Conservation (phyloP, 2,329 filamentous ascomycete species). For the Bipolaris cookei region DNA sequence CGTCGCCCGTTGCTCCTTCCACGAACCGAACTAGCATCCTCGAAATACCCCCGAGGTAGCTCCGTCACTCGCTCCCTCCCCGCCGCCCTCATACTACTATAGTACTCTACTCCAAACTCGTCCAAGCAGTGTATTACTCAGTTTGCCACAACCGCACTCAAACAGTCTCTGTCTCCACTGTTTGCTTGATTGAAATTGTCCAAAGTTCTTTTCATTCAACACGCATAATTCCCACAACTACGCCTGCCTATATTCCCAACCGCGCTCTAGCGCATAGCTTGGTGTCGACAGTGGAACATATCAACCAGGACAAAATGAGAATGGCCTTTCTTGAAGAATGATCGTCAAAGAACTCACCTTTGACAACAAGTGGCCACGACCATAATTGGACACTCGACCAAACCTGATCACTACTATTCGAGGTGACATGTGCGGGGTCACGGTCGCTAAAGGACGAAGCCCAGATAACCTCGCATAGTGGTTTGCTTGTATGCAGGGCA, state of each 20-base stretch:
- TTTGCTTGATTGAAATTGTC: neutral
- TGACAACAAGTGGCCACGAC: too few species aligned
- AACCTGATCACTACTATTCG: too few species aligned
- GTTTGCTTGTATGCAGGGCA: neutral
- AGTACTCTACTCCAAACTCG: neutral
- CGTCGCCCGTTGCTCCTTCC: neutral
- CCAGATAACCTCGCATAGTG: neutral
- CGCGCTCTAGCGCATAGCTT: neutral
- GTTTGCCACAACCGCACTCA: neutral
- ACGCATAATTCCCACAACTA: neutral
- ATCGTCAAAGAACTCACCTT: too few species aligned
- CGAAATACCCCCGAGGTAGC: neutral
- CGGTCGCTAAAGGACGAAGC: neutral
- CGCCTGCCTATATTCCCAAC: neutral
- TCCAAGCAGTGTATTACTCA: neutral
- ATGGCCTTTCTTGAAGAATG: neutral
- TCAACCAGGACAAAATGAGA: neutral
- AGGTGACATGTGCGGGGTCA: neutral
- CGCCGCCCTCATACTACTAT: neutral
- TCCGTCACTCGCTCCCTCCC: neutral
- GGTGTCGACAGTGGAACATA: too few species aligned
- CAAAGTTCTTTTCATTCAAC: neutral
- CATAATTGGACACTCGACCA: too few species aligned
- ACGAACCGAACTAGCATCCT: neutral
- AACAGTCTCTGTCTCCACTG: too few species aligned